phyloP scores from a whole-genome alignment of 2,329 filamentous ascomycete genomes.

The Sarocladium kiliense region DNA sequence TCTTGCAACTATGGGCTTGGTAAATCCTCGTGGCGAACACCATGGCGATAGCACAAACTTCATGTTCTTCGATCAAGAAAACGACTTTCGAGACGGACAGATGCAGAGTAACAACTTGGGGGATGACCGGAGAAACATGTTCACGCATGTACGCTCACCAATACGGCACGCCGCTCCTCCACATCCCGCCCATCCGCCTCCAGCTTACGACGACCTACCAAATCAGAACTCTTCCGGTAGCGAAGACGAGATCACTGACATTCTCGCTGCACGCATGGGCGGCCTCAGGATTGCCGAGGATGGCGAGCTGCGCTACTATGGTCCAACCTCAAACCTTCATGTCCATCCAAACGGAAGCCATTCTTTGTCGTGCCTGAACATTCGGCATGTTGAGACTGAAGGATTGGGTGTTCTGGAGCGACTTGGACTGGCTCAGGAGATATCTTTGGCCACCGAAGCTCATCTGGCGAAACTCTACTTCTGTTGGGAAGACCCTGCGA shows the following conservation, averaged over 20 bases:
- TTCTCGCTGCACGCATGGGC: conserved; percentile 14
- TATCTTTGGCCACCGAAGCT: conserved; percentile 13
- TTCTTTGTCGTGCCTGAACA: conserved; percentile 2
- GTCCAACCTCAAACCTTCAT: conserved; percentile 16
- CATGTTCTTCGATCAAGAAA: neutral
- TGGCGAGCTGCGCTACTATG: conserved; percentile 16
- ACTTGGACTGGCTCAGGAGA: conserved; percentile 13
- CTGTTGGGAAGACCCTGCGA: conserved; percentile 18
- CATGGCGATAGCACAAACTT: too few species aligned
- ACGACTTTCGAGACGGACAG: neutral
- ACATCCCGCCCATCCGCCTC: neutral
- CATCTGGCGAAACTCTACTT: conserved; percentile 19
- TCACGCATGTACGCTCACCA: neutral
- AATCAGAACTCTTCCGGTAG: neutral
- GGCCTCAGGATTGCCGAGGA: conserved; percentile 13
- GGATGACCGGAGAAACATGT: neutral
- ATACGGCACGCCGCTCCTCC: neutral
- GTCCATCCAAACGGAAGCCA: neutral
- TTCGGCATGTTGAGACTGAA: neutral
- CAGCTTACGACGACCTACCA: neutral
- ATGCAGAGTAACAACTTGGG: neutral
- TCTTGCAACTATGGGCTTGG: neutral
- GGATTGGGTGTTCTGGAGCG: neutral
- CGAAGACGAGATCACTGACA: conserved; percentile 10
- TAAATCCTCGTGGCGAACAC: too few species aligned